These are phyloP conservation scores for Dictyophora rubrovolvata DNA, from an alignment of 768 basidiomycete genomes.

Conservation along the genomic window DNA sequence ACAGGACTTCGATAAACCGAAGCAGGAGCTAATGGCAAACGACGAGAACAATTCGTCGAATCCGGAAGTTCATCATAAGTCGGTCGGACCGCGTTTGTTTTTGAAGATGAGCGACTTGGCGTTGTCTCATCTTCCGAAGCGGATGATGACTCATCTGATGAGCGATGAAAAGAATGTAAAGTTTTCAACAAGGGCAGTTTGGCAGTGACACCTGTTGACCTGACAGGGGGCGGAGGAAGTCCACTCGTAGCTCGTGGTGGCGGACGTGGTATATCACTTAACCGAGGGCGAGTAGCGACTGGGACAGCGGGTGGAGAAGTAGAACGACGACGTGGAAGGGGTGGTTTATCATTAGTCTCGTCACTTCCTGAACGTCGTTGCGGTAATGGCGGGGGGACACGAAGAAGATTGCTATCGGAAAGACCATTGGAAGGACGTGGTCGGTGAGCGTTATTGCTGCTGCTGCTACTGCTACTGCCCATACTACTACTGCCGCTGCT, in stretches of 20 bases:
- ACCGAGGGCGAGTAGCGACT: not conserved
- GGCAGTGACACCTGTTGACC: slow-evolving; percentile 58
- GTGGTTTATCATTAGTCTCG: not conserved
- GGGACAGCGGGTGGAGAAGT: slow-evolving; percentile 8
- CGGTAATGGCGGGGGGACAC: slow-evolving; percentile 18
- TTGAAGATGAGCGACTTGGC: slow-evolving; percentile 23
- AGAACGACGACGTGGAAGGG: slow-evolving; percentile 19
- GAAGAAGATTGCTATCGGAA: not conserved
- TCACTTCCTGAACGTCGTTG: not conserved
- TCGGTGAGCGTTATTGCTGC: not conserved
- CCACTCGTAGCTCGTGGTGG: slow-evolving; percentile 20
- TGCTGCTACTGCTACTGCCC: slow-evolving; percentile 22
- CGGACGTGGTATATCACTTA: not conserved
- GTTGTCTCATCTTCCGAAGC: slow-evolving; percentile 52
- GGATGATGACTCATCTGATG: slow-evolving; percentile 24
- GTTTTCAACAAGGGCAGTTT: slow-evolving; percentile 57
- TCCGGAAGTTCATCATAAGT: slow-evolving; percentile 52
- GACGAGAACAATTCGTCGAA: slow-evolving; percentile 55
- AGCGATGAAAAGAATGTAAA: slow-evolving; percentile 32
- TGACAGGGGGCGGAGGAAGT: slow-evolving; percentile 66
- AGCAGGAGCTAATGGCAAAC: slow-evolving; percentile 27
- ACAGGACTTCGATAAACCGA: slow-evolving; percentile 39
- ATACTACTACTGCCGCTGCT: slow-evolving; percentile 13
- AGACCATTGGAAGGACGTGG: slow-evolving; percentile 12
- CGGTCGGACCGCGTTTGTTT: slow-evolving; percentile 8